Evolutionary conservation across 2,329 filamentous ascomycete genomes (phyloP).

Genomic region (Cladosporium sp.): DNA sequence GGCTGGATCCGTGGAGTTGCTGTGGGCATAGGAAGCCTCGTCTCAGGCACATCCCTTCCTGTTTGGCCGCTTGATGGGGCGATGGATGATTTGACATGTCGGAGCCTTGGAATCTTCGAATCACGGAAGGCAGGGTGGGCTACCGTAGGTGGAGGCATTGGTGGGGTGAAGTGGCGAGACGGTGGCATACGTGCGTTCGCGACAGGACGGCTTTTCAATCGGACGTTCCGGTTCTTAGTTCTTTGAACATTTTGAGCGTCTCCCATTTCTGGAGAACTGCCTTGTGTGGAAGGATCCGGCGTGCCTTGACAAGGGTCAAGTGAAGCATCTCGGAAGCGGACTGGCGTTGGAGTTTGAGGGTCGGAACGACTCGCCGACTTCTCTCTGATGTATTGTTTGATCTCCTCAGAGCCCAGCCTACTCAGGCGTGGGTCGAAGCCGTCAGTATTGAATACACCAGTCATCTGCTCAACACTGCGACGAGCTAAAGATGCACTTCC

Average conservation of each 20-base stretch:
- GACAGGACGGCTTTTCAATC: neutral
- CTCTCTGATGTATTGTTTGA: slow-evolving; percentile 6
- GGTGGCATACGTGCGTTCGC: neutral
- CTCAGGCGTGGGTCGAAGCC: slow-evolving; percentile 11
- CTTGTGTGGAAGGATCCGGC: neutral
- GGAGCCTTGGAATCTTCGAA: slow-evolving; percentile 4
- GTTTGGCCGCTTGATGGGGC: neutral
- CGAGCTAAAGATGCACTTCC: neutral
- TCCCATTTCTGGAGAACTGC: neutral
- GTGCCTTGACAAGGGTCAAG: neutral
- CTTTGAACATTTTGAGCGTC: neutral
- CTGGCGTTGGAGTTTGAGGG: slow-evolving; percentile 3
- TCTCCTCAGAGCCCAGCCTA: slow-evolving; percentile 6
- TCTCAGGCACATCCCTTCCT: neutral
- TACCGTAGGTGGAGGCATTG: neutral
- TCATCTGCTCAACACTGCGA: slow-evolving; percentile 5
- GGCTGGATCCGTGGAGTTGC: neutral
- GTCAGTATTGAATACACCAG: slow-evolving; percentile 4
- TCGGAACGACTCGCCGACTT: neutral
- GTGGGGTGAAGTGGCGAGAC: neutral
- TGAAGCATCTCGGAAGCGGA: neutral
- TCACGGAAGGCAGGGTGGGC: slow-evolving; percentile 1
- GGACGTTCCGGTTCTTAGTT: neutral
- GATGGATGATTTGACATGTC: neutral
- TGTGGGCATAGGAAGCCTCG: neutral